Percentiles rank a stretch among this genome's conserved stretches.
phyloP scores from a whole-genome alignment of 2,329 filamentous ascomycete genomes.

The Fusarium poae region DNA sequence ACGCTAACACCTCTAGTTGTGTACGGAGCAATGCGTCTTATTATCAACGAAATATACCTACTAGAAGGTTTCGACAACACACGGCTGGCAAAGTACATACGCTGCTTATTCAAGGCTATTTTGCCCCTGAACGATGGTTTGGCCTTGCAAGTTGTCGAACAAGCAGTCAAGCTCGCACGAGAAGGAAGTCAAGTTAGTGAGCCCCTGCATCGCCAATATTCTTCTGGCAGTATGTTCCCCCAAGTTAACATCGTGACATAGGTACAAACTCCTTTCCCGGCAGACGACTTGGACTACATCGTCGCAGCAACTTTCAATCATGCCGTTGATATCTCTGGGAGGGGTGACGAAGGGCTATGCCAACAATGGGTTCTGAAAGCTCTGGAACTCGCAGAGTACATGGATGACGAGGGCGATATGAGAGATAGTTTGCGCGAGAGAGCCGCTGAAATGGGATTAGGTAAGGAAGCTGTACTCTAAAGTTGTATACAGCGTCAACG shows the following conservation, averaged over 20 bases:
- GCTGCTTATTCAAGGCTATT: constrained; percentile 79
- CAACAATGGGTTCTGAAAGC: constrained; percentile 73
- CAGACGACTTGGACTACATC: constrained; percentile 81
- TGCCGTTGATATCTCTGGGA: constrained; percentile 73
- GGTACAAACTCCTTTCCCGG: constrained; percentile 68
- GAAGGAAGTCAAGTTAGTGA: constrained; percentile 61
- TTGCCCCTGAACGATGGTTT: constrained; percentile 68
- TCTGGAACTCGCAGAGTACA: constrained; percentile 70
- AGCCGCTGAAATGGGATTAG: constrained; percentile 57
- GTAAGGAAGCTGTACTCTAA: constrained; percentile 1
- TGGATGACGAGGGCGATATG: constrained; percentile 66
- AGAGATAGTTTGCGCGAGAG: constrained; percentile 60
- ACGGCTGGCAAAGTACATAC: constrained; percentile 80
- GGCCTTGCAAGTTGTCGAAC: constrained; percentile 72
- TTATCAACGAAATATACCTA: constrained; percentile 76
- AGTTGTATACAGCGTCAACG: not conserved
- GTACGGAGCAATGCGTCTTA: constrained; percentile 69
- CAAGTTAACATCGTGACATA: constrained; percentile 38
- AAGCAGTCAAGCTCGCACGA: constrained; percentile 68
- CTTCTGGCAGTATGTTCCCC: constrained; percentile 21
- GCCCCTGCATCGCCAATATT: not conserved
- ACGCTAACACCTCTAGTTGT: constrained; percentile 56
- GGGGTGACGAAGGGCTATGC: constrained; percentile 66
- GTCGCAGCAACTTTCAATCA: constrained; percentile 77
- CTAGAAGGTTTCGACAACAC: constrained; percentile 67